phyloP scores from a whole-genome alignment of 495 filamentous ascomycete genomes.

The Trichoderma virens region DNA sequence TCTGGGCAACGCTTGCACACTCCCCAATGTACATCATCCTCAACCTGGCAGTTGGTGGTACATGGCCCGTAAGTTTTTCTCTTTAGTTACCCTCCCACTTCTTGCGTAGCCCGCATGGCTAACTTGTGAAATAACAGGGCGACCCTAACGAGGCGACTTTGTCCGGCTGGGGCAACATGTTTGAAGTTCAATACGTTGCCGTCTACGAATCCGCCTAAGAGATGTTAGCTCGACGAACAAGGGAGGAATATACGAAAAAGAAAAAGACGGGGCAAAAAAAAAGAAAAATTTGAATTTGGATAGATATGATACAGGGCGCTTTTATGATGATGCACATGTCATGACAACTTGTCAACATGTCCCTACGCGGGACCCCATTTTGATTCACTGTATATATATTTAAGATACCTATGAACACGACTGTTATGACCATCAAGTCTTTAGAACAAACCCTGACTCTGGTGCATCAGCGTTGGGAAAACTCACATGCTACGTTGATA shows the following conservation, averaged over 20 bases:
- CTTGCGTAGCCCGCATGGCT: too few species aligned
- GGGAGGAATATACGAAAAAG: background rate
- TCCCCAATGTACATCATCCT: conserved; percentile 39
- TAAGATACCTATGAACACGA: background rate
- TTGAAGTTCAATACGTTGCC: conserved; percentile 42
- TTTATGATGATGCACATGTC: background rate
- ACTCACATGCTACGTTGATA: too few species aligned
- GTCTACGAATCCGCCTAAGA: conserved; percentile 25
- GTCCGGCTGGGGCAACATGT: conserved; percentile 40
- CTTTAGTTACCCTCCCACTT: background rate
- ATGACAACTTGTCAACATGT: background rate
- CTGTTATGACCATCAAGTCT: background rate
- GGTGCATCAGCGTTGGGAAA: too few species aligned
- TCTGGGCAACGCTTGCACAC: conserved; percentile 40
- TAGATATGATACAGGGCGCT: background rate
- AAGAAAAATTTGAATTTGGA: background rate
- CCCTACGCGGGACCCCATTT: background rate
- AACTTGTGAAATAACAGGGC: background rate
- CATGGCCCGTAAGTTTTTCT: conserved; percentile 18
- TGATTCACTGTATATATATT: conserved; percentile 4
- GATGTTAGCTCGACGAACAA: background rate
- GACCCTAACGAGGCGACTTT: conserved; percentile 25
- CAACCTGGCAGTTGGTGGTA: conserved; percentile 44
- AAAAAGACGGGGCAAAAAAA: too few species aligned
- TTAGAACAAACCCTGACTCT: too few species aligned